Evolutionary conservation across 768 basidiomycete species (phyloP), one percentile per base, ranked within the genome.

Genomic region (Lenzites betulinus): DNA sequence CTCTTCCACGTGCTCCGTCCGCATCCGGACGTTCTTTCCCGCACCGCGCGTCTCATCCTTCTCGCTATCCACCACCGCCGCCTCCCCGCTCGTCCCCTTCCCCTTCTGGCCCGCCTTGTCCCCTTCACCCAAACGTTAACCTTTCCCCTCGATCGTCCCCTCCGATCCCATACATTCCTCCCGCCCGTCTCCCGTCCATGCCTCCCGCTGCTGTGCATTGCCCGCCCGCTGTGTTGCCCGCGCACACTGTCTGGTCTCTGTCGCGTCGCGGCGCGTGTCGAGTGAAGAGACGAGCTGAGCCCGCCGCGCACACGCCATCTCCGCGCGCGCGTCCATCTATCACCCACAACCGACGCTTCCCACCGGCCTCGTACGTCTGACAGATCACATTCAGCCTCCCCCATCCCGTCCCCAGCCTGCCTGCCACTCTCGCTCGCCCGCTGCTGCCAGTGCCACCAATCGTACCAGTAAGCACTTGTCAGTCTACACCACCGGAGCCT

Each of bases 101-200:
- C 42, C 30, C 8, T 35, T 44, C 43, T 22, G 43, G 54, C 30
- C 28, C 15, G 4, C 30, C 54, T 46, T 36, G 43, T 56, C 25
- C 23, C 55, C 35, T 49, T 57, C 55, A 41, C 16, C 47, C 47
- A 57, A 57, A 57, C 55, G 55, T 57, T 57, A 57, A 57, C 55
- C 47, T 57, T 57, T 20, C 5, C 16, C 18, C 43, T 54, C 53
- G 53, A 54, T 54, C 53, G 53, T 54, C 43, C 48, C 44, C 54
- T 56, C 55, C 55, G 55, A 57, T 57, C 55, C 55, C 47, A 57
- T 57, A 57, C 55, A 57, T 57, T 57, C 55, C 55, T n/a, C n/a
- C n/a, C n/a, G n/a, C n/a, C n/a, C n/a, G 25, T 28, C 38, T 11
- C 13, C 7, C 11, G 25, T 22, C 23, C 42, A 26, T 28, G 3